Conservation (phyloP, 805 yeast species). For the Kodamaea leandrae region DNA sequence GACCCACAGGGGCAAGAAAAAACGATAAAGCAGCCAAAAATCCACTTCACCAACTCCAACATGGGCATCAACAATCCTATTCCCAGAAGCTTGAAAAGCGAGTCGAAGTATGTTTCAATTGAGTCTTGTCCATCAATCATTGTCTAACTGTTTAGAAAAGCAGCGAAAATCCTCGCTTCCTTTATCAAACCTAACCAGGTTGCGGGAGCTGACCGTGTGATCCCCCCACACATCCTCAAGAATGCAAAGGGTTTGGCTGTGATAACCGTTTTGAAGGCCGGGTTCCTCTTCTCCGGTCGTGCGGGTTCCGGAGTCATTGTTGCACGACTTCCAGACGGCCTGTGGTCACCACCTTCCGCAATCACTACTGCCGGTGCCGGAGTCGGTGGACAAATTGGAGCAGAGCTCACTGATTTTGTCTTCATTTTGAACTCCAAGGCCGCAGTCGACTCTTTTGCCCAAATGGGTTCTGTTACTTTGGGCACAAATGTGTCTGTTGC, state of each 20-base stretch:
- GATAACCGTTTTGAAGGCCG: constrained; percentile 94
- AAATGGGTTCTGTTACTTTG: constrained; percentile 87
- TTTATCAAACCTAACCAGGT: constrained; percentile 94
- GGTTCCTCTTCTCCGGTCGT: constrained; percentile 92
- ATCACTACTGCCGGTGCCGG: constrained; percentile 97
- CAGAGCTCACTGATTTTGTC: constrained; percentile 94
- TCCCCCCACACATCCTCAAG: constrained; percentile 82
- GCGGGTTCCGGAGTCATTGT: constrained; percentile 97
- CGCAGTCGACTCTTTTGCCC: constrained; percentile 93
- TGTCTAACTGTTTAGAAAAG: constrained; percentile 57
- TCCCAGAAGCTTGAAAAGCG: constrained; percentile 85
- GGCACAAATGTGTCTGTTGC: constrained; percentile 96
- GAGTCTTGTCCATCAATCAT: no score
- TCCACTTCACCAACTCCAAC: constrained; percentile 2
- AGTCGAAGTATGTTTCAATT: constrained; percentile 81
- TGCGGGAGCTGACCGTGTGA: constrained; percentile 81
- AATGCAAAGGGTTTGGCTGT: constrained; percentile 92
- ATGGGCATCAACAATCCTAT: constrained; percentile 84
- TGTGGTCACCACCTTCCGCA: constrained; percentile 98
- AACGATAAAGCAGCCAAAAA: neutral
- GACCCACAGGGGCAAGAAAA: neutral
- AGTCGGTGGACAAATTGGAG: constrained; percentile 97
- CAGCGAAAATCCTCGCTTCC: constrained; percentile 85
- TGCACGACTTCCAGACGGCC: constrained; percentile 89
- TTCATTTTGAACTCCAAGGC: constrained; percentile 82